Evolutionary conservation across 805 yeast species (phyloP), one percentile per base, ranked within the genome.

Genomic region (Tetrapisispora taiwanensis): DNA sequence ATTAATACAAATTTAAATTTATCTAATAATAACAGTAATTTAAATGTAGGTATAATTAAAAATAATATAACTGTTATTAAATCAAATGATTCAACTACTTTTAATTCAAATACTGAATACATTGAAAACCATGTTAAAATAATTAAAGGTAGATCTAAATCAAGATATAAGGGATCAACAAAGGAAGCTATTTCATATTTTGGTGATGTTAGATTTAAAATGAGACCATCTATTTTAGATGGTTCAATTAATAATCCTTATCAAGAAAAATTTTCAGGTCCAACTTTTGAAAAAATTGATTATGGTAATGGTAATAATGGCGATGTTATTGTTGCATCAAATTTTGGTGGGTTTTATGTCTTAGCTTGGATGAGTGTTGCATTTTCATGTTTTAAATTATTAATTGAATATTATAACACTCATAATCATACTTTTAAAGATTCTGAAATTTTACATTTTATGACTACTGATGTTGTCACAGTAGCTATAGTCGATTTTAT

Each of bases 271-370:
- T 61, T 62, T 45, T 48, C 47, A 24, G 67, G 65, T 12, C 62
- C 67, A 4, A 56, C 58, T 19, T 41, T 56, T 30, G 65, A 61
- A 35, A 50, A 52, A 9, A 36, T 39, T 33, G 28, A 31, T 14
- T 36, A 27, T 30, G 35, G 15, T 26, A 27, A 31, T 13, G n/a
- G 33, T 19, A 27, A 34, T n/a, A 18, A 27, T 37, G n/a, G n/a
- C n/a, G 46, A 39, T 31, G 33, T 41, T 34, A 28, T 43, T 33
- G 14, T 36, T 39, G 33, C 47, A 24, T 52, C 63, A 12, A 55
- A 53, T 44, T 88, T 85, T 59, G 78, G 75, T 52, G 97, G 97
- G 2, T 73, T 92, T 47, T 90, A 79, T 60, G 81, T 86, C 5
- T 72, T 88, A 40, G 77, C 79, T 49, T 86, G 95, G 95, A 65